Base-by-base conservation (phyloP, 371 early-diverging fungal species). In the Conidiobolus incongruus region DNA sequence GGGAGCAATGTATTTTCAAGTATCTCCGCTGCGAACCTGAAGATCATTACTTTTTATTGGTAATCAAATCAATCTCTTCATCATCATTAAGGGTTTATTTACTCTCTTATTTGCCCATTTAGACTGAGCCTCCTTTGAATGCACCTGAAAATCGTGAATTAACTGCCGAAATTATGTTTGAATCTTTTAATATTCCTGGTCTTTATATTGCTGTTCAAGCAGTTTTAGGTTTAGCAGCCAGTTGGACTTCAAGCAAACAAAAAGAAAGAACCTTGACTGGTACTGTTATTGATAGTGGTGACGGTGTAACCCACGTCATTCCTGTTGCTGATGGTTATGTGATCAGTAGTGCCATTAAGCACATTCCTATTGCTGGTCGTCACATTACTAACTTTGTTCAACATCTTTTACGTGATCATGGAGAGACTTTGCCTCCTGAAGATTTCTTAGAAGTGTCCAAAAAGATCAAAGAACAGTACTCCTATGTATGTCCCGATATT, bases 271-370 rank as follows among this genome's bases (percentile, higher is more conserved):
- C 89, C 16, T 64, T 95, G 51, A 96, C 96, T 3, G 96, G 96
- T 49, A 91, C 91, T 1, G 96, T 95, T 16, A 84, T 95, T 49
- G 96, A 95, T 58, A 77, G 80, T 47, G 96, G 96, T 30, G 96
- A 94, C 67, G 96, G 96, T 62, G 95, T 96, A 19, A 94, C 96
- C 22, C 96, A 96, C 63, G 91, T 95, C 43, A 95, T 95, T 51
- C 96, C 96, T 21, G 93, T 95, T 45, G 92, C 92, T 43, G 94
- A 93, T 52, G 96, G 96, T 35, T 95, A 93, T 61, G 96, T 92
- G 28, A 81, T 95, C 58, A 92, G 91, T 24, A 82, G 84, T 35
- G 82, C 91, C 30, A 88, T 95, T 66, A 94, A 92, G 63, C 87
- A 88, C 61, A 85, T 95, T 22, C 96, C 96, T 32, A 92, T 95